These are phyloP conservation scores for Scopulariopsis brevicaulis DNA, from an alignment of 2,329 filamentous ascomycete genomes.

Conservation along the genomic window DNA sequence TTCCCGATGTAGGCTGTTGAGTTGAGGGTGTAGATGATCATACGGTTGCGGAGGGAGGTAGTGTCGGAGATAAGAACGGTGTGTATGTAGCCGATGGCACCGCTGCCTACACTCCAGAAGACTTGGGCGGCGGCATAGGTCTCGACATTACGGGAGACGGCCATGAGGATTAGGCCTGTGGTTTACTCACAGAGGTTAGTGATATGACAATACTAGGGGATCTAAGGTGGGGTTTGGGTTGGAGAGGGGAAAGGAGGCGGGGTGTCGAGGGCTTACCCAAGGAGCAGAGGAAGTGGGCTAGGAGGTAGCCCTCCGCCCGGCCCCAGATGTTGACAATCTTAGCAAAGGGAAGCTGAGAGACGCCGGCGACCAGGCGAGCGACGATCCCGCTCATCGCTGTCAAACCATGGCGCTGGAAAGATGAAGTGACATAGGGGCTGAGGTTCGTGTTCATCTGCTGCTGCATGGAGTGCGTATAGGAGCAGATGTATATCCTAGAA, in stretches of 20 bases:
- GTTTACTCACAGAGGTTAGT: conserved; percentile 18
- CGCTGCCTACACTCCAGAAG: conserved; percentile 49
- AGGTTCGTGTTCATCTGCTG: conserved; percentile 23
- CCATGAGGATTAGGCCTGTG: conserved; percentile 48
- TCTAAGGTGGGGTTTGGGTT: background rate
- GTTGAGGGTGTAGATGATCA: conserved; percentile 28
- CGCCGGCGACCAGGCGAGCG: conserved; percentile 29
- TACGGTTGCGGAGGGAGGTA: conserved; percentile 27
- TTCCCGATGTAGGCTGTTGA: conserved; percentile 29
- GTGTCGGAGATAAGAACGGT: conserved; percentile 30
- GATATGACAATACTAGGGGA: conserved; percentile 13
- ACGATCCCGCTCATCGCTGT: conserved; percentile 54
- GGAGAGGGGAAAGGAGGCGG: no score
- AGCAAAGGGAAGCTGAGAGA: conserved; percentile 28
- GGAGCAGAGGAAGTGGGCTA: conserved; percentile 9
- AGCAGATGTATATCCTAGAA: conserved; percentile 9
- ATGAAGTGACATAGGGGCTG: conserved; percentile 53
- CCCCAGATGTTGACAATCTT: conserved; percentile 38
- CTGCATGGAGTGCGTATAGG: conserved; percentile 21
- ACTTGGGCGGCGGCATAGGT: conserved; percentile 51
- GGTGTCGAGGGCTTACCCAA: conserved; percentile 25
- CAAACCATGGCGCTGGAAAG: conserved; percentile 52
- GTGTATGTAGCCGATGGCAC: conserved; percentile 26
- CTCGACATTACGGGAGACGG: conserved; percentile 42
- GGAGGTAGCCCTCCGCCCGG: conserved; percentile 26